phyloP scores from a whole-genome alignment of 352 stramenopile genomes.

The Elongisporangium senticosum region DNA sequence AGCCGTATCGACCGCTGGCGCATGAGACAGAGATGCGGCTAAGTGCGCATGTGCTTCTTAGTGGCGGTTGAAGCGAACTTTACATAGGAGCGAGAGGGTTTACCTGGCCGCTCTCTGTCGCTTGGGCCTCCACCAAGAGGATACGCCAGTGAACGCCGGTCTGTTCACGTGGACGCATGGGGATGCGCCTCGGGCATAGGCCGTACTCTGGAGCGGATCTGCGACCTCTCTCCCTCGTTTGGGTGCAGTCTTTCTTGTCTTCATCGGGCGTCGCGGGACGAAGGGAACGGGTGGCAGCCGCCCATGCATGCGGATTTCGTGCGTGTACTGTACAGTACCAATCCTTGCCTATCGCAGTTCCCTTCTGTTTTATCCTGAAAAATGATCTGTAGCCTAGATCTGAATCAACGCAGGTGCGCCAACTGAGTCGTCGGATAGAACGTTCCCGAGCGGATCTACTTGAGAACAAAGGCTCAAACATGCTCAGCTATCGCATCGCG shows the following conservation, averaged over 20 bases:
- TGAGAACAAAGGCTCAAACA: background rate
- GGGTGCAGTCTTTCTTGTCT: background rate
- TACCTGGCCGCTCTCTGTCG: background rate
- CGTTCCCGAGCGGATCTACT: no score
- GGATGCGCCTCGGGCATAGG: background rate
- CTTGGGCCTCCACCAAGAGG: background rate
- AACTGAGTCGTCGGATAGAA: no score
- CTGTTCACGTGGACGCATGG: background rate
- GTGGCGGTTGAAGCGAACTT: background rate
- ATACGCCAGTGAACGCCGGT: background rate
- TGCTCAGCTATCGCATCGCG: no score
- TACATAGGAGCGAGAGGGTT: background rate
- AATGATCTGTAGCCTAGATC: background rate
- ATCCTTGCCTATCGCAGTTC: background rate
- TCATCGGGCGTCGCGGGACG: background rate
- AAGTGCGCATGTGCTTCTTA: background rate
- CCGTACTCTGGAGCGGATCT: background rate
- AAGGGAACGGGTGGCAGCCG: background rate
- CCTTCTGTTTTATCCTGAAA: background rate
- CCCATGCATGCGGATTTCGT: background rate
- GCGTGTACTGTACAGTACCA: background rate
- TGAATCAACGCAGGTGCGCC: background rate
- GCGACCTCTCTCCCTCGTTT: background rate
- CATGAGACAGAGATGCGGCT: background rate
- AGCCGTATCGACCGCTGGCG: background rate